These are phyloP conservation scores for Auriscalpium microsporum DNA, from an alignment of 768 basidiomycete species.

Conservation along the genomic window DNA sequence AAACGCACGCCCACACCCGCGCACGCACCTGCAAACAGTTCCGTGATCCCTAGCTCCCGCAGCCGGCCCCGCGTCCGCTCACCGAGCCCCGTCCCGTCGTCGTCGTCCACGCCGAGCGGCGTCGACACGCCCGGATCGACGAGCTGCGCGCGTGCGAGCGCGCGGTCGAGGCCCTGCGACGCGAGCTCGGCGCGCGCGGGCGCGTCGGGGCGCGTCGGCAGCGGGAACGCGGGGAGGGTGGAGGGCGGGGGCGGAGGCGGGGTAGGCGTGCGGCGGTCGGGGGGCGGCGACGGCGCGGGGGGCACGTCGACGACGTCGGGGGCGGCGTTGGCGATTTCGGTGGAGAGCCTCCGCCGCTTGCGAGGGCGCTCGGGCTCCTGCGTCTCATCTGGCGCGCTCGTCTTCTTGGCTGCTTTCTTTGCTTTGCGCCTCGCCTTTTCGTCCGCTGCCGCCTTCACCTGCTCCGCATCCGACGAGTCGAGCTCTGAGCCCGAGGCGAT, in stretches of 20 bases:
- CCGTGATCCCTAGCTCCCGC: constrained; percentile 68
- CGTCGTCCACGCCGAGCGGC: constrained; percentile 35
- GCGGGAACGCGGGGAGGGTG: constrained; percentile 59
- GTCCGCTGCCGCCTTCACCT: neutral
- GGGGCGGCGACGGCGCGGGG: neutral
- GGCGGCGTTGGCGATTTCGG: neutral
- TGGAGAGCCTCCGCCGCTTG: constrained; percentile 29
- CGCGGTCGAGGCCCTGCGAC: constrained; percentile 71
- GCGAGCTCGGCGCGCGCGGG: constrained; percentile 67
- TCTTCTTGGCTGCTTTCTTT: constrained; percentile 6
- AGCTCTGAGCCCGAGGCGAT: constrained; percentile 17
- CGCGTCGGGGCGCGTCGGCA: constrained; percentile 54
- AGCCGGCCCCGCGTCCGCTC: constrained; percentile 55
- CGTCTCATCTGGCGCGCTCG: constrained; percentile 1
- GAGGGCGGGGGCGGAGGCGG: constrained; percentile 26
- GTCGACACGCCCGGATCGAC: constrained; percentile 46
- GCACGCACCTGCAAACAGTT: constrained; percentile 78
- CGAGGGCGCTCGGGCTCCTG: constrained; percentile 22
- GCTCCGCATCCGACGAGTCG: neutral
- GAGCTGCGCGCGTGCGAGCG: constrained; percentile 59
- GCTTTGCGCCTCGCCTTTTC: constrained; percentile 1
- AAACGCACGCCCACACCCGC: neutral
- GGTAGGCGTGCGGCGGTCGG: constrained; percentile 1
- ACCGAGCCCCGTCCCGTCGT: constrained; percentile 42
- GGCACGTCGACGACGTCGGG: constrained; percentile 4